Evolutionary conservation across 768 basidiomycete species (phyloP), one percentile per base, ranked within the genome.

Genomic region (Mycena crocata): DNA sequence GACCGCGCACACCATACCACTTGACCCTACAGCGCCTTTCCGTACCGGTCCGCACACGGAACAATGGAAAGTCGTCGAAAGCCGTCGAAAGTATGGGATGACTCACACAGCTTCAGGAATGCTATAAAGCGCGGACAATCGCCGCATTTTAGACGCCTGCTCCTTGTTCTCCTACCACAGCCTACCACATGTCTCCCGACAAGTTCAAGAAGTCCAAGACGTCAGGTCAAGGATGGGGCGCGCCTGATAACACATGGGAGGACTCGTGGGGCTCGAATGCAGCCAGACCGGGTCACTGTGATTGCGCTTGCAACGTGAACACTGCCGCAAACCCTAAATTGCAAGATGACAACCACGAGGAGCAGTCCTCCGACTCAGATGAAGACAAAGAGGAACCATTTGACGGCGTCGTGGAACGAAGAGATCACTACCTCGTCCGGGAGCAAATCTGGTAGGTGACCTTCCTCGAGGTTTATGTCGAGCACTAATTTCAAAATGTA

Each of bases 381-480:
- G 54, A 56, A 34, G 55, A 31, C 30, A 34, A 28, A 44, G 39
- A 50, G 26, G 63, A 57, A 46, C 35, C 62, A 30, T 64, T 64
- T 44, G 64, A 65, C 39, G 57, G 57, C 24, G 31, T 65, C 19
- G 32, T 65, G 23, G 64, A 65, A 45, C 64, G 64, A 14, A 65
- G 59, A 44, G 64, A 65, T 4, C 64, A 65, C 64, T 65, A 58
- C 48, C 64, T 65, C 9, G 31, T 65, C 32, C 39, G 64, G 42
- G 64, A 65, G 32, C 57, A 65, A 54, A 59, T 65, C 31, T 65
- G 57, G 64, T 56, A 39, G 30, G 2, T 21, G 9, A 19, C 3
- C 39, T 17, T 21, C 35, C 19, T 31, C 26, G 28, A 1, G 19
- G 37, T 31, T 32, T 24, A 62, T 52, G 19, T 26, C 8, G 32